These are phyloP conservation scores for Trichoderma orchidacearum DNA, from an alignment of 495 filamentous ascomycete species.

Conservation along the genomic window DNA sequence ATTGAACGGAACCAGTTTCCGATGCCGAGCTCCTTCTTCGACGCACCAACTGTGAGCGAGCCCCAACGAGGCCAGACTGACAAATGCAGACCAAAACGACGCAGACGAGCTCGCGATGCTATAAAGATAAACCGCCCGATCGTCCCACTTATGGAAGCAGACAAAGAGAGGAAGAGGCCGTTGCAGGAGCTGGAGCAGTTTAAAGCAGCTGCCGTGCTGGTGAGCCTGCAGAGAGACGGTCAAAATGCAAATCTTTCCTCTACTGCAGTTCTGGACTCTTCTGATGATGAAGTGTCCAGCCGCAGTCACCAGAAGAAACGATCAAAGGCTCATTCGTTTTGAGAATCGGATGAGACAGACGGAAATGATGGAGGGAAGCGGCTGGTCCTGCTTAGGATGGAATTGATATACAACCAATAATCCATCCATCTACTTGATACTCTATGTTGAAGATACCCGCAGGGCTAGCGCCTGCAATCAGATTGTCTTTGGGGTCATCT, in stretches of 20 bases:
- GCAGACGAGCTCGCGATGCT: not conserved
- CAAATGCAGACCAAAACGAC: not conserved
- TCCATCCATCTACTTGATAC: not conserved
- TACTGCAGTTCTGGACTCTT: not conserved
- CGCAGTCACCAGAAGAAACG: not conserved
- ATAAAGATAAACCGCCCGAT: slow-evolving; percentile 6
- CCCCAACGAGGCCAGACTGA: not conserved
- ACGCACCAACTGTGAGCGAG: not conserved
- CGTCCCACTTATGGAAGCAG: slow-evolving; percentile 1
- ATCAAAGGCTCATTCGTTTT: not conserved
- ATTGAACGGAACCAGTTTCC: not conserved
- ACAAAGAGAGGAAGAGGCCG: not conserved
- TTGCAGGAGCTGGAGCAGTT: not conserved
- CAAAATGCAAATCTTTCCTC: not conserved
- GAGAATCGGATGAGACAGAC: not conserved
- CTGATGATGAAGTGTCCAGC: not conserved
- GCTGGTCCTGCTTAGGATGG: too few relatives aligned
- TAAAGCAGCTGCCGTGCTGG: not conserved
- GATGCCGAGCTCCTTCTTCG: not conserved
- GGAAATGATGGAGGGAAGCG: too few relatives aligned
- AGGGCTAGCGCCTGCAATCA: not conserved
- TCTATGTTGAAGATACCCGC: not conserved
- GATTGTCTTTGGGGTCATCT: not conserved
- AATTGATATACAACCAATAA: not conserved
- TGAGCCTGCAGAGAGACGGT: not conserved